Base-by-base conservation (phyloP, 1,139 yeast genomes). In the Yarrowia galli region DNA sequence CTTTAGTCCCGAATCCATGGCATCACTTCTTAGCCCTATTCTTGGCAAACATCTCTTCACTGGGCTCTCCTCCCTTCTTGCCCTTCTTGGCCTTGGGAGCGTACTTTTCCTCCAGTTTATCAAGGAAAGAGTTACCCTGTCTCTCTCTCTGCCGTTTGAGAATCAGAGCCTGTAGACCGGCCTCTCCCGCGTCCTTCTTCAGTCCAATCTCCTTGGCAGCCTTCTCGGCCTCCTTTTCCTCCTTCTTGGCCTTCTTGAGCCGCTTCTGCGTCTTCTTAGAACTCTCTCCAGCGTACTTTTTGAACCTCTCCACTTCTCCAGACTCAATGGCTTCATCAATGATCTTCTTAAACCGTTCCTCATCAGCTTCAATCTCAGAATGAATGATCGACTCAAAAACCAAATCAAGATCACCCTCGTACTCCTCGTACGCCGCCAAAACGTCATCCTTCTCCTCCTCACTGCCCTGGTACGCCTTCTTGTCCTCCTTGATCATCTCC, bases 331-430 rank as follows among this genome's bases (percentile, higher is more conserved):
- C 81, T 12, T 75, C 74, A 51, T 83, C 81, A 40, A 91, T 84
- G 3, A 87, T 81, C 3, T 76, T 76, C 69, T 84, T 84, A 35
- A 90, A 83, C 46, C 97, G 82, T 72, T 89, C 92, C 71, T 87
- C 89, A 8, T 79, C 83, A 67, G 81, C 85, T n/a, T 82, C 82
- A 66, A 88, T 83, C 70, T 89, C 92, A 67, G 89, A 82, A 77
- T 92, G 97, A 18, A 96, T 89, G 9, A 92, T 88, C 60, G 83
- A 82, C 75, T 91, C 97, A 75, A 91, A 89, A 18, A 92, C 78
- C 69, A 82, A 81, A 66, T 87, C 80, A 74, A 91, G 85, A 73
- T 90, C 91, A 7, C 97, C 97, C 35, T 88, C 84, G 70, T 84
- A 84, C 72, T 82, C 84, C 6, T 81, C 76, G 78, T 90, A 89